Conservation (phyloP, 2,329 filamentous ascomycete species). For the Zymoseptoria pseudotritici region DNA sequence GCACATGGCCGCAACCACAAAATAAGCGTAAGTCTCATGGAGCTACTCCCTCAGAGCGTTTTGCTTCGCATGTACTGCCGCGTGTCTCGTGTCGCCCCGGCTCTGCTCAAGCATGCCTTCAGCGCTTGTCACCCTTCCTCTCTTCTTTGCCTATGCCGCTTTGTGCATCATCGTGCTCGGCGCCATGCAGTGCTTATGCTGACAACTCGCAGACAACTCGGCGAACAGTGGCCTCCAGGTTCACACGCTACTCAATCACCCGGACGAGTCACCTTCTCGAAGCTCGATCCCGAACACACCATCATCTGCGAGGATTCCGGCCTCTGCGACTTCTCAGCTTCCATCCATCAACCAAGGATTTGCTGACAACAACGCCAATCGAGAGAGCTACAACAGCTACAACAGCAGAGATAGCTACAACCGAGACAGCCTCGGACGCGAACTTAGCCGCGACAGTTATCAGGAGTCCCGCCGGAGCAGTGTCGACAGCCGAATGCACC, state of each 20-base stretch:
- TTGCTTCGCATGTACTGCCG: not conserved
- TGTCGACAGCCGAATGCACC: constrained; percentile 71
- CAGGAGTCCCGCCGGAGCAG: constrained; percentile 63
- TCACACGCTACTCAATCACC: constrained; percentile 41
- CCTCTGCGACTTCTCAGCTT: constrained; percentile 32
- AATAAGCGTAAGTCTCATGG: constrained; percentile 31
- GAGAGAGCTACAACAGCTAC: constrained; percentile 35
- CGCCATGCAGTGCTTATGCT: constrained; percentile 1
- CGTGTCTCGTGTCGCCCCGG: not conserved
- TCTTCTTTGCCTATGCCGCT: not conserved
- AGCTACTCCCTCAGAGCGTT: not conserved
- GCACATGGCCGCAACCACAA: constrained; percentile 31
- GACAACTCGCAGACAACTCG: constrained; percentile 27
- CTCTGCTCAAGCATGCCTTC: not conserved
- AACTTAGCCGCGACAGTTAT: constrained; percentile 19
- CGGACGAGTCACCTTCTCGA: constrained; percentile 43
- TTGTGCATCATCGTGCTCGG: not conserved
- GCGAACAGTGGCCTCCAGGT: constrained; percentile 42
- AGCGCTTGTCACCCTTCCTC: not conserved
- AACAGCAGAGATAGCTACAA: constrained; percentile 9
- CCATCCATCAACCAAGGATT: constrained; percentile 53
- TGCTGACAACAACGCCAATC: constrained; percentile 29
- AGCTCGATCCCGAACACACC: constrained; percentile 37
- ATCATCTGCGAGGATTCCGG: constrained; percentile 33
- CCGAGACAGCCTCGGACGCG: constrained; percentile 20